Percentiles rank a stretch among this genome's conserved stretches.
These are phyloP conservation scores for Candida tibetensis DNA, from an alignment of 805 yeast genomes.

Conservation along the genomic window DNA sequence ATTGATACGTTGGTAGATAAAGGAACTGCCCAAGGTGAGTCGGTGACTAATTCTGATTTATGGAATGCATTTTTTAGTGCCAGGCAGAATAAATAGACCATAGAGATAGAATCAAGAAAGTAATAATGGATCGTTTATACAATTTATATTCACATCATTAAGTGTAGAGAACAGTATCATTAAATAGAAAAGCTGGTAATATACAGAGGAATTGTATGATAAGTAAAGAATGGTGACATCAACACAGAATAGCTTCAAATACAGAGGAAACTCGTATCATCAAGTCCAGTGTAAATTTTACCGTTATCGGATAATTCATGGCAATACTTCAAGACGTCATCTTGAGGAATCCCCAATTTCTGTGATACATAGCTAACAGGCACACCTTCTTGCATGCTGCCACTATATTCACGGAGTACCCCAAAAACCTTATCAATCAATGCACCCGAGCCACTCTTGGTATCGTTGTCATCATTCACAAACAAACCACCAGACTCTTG, in stretches of 20 bases:
- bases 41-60: constrained; percentile 54
- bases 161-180: background rate
- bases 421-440: constrained; percentile 46
- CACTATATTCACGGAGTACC: constrained; percentile 48
- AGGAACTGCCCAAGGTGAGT: constrained; percentile 51
- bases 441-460: constrained; percentile 11
- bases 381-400: constrained; percentile 73
- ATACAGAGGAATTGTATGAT: no score
- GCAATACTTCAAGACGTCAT: constrained; percentile 50
- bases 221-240: no score
- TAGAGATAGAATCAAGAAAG: no score
- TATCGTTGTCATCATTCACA: constrained; percentile 22
- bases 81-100: constrained; percentile 6
- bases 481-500: constrained; percentile 27
- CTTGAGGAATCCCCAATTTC: constrained; percentile 48
- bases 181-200: background rate
- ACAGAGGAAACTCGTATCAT: constrained; percentile 41
- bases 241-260: no score
- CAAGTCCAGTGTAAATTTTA: constrained; percentile 64
- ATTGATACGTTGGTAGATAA: constrained; percentile 47
- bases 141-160: background rate
- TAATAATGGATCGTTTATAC: no score
- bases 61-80: constrained; percentile 60
- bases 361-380: constrained; percentile 62
- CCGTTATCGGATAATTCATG: constrained; percentile 63